Conservation (phyloP, 495 filamentous ascomycete genomes). For the Trichoderma reesei region DNA sequence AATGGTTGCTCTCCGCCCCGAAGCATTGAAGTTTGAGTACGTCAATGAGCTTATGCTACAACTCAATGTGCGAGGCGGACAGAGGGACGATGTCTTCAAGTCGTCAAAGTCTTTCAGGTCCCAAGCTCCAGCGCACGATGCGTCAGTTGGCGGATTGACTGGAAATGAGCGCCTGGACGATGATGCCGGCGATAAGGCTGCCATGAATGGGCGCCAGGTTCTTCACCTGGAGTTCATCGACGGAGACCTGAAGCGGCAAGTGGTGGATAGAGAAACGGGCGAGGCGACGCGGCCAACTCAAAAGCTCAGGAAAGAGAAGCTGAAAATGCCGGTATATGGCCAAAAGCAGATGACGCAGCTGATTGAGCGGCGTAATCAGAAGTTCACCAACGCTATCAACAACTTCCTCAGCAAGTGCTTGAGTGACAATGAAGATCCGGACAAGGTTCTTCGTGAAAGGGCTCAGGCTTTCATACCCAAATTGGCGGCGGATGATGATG, state of each 20-base stretch:
- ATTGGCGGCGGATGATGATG: constrained; percentile 19
- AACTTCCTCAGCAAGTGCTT: constrained; percentile 66
- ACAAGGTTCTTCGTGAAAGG: constrained; percentile 48
- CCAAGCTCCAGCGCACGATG: constrained; percentile 34
- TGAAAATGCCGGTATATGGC: constrained; percentile 90
- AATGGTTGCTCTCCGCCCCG: constrained; percentile 67
- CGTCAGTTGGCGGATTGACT: constrained; percentile 39
- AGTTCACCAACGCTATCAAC: constrained; percentile 72
- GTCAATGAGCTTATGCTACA: constrained; percentile 74
- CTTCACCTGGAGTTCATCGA: constrained; percentile 89
- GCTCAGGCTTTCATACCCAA: constrained; percentile 41
- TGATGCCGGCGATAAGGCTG: constrained; percentile 23
- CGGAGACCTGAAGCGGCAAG: constrained; percentile 78
- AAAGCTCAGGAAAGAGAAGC: constrained; percentile 60
- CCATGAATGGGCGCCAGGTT: constrained; percentile 44
- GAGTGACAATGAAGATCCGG: constrained; percentile 55
- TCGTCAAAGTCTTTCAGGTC: constrained; percentile 31
- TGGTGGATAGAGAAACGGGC: constrained; percentile 57
- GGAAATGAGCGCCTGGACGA: constrained; percentile 31
- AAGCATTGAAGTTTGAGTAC: constrained; percentile 72
- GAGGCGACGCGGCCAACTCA: constrained; percentile 55
- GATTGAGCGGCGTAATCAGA: constrained; percentile 85
- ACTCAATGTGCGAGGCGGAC: constrained; percentile 62
- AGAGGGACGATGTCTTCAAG: constrained; percentile 42
- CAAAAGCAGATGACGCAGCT: constrained; percentile 84